phyloP scores from a whole-genome alignment of 805 yeast genomes.

The Candida sanyiensis region DNA sequence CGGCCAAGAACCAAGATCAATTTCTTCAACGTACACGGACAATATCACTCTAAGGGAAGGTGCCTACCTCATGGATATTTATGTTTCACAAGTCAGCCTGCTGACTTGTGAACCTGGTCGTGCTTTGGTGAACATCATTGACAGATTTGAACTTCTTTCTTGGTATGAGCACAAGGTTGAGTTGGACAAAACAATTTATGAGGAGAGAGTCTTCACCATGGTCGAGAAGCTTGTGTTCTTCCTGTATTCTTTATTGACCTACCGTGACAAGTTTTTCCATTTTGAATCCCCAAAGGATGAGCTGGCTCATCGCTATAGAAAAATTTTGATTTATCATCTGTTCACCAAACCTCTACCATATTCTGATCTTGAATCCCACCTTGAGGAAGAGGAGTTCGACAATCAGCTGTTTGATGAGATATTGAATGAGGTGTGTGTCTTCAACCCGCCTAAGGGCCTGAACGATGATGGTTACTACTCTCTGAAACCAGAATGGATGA shows the following conservation, averaged over 20 bases:
- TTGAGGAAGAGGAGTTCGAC: conserved; percentile 32
- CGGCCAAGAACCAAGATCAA: conserved; percentile 49
- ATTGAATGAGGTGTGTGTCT: conserved; percentile 54
- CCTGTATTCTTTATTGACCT: conserved; percentile 63
- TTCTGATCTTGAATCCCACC: conserved; percentile 39
- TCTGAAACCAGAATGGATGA: conserved; percentile 42
- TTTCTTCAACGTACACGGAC: conserved; percentile 45
- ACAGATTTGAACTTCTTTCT: conserved; percentile 51
- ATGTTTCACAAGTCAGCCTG: conserved; percentile 56
- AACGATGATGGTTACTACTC: conserved; percentile 64
- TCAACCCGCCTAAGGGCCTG: conserved; percentile 59
- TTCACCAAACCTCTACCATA: conserved; percentile 50
- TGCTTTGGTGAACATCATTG: conserved; percentile 53
- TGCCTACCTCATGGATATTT: conserved; percentile 69
- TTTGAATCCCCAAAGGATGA: conserved; percentile 29
- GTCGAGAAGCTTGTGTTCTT: conserved; percentile 76
- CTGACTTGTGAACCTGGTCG: conserved; percentile 44
- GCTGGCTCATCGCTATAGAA: conserved; percentile 28
- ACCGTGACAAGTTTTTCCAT: conserved; percentile 55
- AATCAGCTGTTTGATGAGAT: conserved; percentile 51
- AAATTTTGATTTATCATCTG: conserved; percentile 43
- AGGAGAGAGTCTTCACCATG: conserved; percentile 47
- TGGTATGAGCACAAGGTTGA: conserved; percentile 40
- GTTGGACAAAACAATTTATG: conserved; percentile 40
- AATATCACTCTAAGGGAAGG: conserved; percentile 38